Percentiles rank a stretch among this genome's conserved stretches.
Evolutionary conservation across 2,329 filamentous ascomycete genomes (phyloP).

Genomic region (Pestalotiopsis sp.): DNA sequence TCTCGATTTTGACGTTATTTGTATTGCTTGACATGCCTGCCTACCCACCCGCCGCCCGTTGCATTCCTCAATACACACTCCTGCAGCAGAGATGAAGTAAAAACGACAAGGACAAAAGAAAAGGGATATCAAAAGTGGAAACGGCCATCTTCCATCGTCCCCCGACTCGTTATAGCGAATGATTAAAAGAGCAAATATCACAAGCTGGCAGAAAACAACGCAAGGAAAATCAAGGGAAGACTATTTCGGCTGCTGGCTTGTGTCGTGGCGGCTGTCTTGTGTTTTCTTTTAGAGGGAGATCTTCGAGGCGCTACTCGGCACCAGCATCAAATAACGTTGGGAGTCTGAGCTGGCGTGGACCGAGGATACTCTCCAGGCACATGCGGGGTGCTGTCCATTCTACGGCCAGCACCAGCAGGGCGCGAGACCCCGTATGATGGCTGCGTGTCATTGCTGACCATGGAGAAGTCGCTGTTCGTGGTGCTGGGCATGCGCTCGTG

Average conservation of each 20-base stretch:
- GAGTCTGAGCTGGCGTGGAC: conserved; percentile 11
- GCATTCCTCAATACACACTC: neutral
- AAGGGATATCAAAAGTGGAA: neutral
- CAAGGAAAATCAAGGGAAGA: neutral
- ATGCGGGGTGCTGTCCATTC: conserved; percentile 18
- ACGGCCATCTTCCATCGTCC: neutral
- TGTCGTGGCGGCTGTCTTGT: too few relatives aligned
- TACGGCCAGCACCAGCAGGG: conserved; percentile 6
- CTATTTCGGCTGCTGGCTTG: too few relatives aligned
- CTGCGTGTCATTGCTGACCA: neutral
- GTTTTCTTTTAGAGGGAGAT: too few relatives aligned
- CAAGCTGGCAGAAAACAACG: neutral
- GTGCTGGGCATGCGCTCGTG: neutral
- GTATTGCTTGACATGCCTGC: neutral
- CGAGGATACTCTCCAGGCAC: conserved; percentile 18
- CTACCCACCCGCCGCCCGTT: neutral
- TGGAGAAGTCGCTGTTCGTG: conserved; percentile 2
- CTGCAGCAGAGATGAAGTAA: neutral
- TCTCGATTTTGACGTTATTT: too few relatives aligned
- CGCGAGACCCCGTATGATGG: conserved; percentile 1
- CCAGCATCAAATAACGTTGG: conserved; percentile 3
- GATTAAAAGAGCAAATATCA: neutral
- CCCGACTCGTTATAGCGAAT: neutral
- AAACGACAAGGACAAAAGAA: neutral
- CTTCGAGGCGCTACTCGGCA: too few relatives aligned